Percentiles rank a stretch among this genome's conserved stretches.
Evolutionary conservation across 371 early-diverging fungal genomes (phyloP).

Genomic region (Parasitella parasitica): DNA sequence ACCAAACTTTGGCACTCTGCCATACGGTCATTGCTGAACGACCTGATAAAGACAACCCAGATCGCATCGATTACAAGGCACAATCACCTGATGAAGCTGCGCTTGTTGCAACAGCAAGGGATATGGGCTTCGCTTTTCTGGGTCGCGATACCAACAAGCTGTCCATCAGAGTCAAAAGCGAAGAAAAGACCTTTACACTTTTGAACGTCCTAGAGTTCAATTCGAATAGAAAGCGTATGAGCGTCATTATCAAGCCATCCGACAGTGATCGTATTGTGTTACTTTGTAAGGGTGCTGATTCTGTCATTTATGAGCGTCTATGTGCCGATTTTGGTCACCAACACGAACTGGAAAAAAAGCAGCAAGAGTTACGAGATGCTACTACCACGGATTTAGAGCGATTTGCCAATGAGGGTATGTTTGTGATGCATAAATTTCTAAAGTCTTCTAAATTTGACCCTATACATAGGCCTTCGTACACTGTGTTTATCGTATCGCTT

Average conservation of each 20-base stretch:
- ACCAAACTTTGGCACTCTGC: conserved; percentile 74
- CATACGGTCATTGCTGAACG: conserved; percentile 74
- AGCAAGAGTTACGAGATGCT: conserved; percentile 28
- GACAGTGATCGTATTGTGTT: conserved; percentile 59
- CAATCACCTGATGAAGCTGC: conserved; percentile 96
- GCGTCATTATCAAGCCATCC: conserved; percentile 54
- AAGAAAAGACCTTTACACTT: conserved; percentile 56
- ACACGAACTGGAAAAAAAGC: conserved; percentile 41
- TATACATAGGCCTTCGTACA: conserved; percentile 68
- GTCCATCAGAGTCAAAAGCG: conserved; percentile 69
- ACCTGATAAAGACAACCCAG: conserved; percentile 39
- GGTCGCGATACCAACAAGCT: conserved; percentile 65
- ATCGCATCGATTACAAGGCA: conserved; percentile 77
- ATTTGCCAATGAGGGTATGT: conserved; percentile 79
- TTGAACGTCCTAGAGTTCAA: conserved; percentile 79
- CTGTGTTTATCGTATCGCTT: conserved; percentile 79
- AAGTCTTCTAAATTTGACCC: background rate
- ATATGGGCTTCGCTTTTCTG: conserved; percentile 86
- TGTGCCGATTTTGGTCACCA: conserved; percentile 34
- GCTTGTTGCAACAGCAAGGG: conserved; percentile 84
- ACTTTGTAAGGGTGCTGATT: conserved; percentile 83
- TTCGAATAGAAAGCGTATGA: conserved; percentile 73
- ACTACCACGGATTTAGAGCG: conserved; percentile 51
- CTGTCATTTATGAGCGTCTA: conserved; percentile 57
- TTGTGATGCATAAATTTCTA: background rate